phyloP scores from a whole-genome alignment of 257 asterid species.

The Capsicum rhomboideum region DNA sequence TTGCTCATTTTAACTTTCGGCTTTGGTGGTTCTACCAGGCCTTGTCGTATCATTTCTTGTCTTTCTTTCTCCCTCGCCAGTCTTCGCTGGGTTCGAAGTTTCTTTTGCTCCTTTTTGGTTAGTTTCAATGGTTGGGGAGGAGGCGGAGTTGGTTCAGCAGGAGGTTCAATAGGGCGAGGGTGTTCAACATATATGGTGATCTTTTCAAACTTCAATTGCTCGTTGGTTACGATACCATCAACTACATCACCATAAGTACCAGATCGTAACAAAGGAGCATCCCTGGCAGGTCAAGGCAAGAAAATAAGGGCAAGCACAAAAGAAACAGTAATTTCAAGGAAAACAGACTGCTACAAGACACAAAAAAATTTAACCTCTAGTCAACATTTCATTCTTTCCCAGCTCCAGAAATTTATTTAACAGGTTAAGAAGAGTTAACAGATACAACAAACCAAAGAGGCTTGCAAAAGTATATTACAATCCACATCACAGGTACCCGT shows the following conservation, averaged over 20 bases:
- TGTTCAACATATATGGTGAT: constrained; percentile 76
- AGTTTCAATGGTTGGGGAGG: constrained; percentile 95
- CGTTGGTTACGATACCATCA: constrained; percentile 33
- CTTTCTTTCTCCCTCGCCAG: constrained; percentile 81
- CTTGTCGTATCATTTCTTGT: constrained; percentile 94
- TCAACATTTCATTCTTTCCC: neutral
- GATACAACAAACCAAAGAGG: neutral
- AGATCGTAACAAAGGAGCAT: constrained; percentile 51
- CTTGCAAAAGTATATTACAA: neutral
- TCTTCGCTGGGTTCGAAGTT: constrained; percentile 91
- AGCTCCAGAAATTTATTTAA: neutral
- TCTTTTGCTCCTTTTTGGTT: constrained; percentile 93
- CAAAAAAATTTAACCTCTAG: neutral
- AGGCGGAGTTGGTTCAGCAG: constrained; percentile 82
- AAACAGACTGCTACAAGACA: neutral
- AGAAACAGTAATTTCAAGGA: neutral
- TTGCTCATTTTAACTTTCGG: constrained; percentile 96
- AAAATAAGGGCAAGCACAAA: neutral
- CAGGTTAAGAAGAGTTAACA: neutral
- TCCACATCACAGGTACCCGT: neutral
- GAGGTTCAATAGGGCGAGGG: constrained; percentile 94
- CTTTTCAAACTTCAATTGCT: constrained; percentile 61
- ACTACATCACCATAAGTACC: constrained; percentile 49
- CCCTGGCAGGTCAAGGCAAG: constrained; percentile 44
- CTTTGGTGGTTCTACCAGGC: constrained; percentile 86